phyloP scores from a whole-genome alignment of 1,284 basidiomycete species.

The Sphagnurus paluster region DNA sequence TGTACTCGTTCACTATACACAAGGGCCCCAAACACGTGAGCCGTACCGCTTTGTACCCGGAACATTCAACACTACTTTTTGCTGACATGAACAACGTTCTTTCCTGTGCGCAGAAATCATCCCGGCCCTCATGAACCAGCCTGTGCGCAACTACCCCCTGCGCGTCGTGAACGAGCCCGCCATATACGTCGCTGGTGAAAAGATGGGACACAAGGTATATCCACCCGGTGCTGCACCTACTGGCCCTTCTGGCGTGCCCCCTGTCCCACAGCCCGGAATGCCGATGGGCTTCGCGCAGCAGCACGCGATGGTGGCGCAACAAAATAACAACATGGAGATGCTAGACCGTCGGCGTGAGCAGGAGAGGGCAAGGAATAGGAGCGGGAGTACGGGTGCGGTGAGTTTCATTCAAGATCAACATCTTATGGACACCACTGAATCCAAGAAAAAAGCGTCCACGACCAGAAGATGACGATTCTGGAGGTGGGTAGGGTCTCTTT shows the following conservation, averaged over 20 bases:
- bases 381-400: slow-evolving; percentile 31
- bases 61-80: slow-evolving; percentile 10
- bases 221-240: slow-evolving; percentile 38
- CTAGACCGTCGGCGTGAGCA: slow-evolving; percentile 58
- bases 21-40: slow-evolving; percentile 61
- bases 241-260: slow-evolving; percentile 26
- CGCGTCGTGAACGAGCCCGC: slow-evolving; percentile 61
- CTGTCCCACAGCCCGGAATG: slow-evolving; percentile 34
- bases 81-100: slow-evolving; percentile 6
- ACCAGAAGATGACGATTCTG: slow-evolving; percentile 68
- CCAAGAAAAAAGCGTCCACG: slow-evolving; percentile 36
- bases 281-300: slow-evolving; percentile 41
- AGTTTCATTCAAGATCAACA: slow-evolving; percentile 11
- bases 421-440: slow-evolving; percentile 13
- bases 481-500: slow-evolving; percentile 39
- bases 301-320: slow-evolving; percentile 70
- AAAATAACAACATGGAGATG: slow-evolving; percentile 68
- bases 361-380: slow-evolving; percentile 34
- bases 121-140: slow-evolving; percentile 53
- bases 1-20: slow-evolving; percentile 69
- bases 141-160: slow-evolving; percentile 69
- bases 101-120: slow-evolving; percentile 50
- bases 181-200: slow-evolving; percentile 69
- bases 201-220: slow-evolving; percentile 61
- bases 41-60: slow-evolving; percentile 14